Conservation (phyloP, 2,329 filamentous ascomycete species). For the Ophioceras dolichostomum region DNA sequence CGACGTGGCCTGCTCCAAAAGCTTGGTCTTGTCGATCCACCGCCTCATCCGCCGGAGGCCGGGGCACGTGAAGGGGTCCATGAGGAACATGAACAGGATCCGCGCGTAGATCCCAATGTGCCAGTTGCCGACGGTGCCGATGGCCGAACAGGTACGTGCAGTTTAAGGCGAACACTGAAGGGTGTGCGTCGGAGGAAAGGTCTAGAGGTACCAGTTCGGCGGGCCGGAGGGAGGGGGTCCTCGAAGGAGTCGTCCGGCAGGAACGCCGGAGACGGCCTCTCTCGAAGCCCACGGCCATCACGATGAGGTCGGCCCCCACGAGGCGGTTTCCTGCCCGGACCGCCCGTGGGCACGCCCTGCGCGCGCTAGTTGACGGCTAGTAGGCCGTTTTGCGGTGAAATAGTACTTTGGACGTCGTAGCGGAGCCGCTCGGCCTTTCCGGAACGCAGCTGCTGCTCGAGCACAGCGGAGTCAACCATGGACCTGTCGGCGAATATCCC, state of each 20-base stretch:
- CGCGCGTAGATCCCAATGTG: slow-evolving; percentile 85
- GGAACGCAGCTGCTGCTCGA: slow-evolving; percentile 54
- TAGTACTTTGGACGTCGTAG: slow-evolving; percentile 64
- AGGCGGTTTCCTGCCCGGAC: slow-evolving; percentile 55
- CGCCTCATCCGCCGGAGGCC: slow-evolving; percentile 63
- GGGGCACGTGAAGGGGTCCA: slow-evolving; percentile 65
- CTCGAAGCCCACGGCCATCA: slow-evolving; percentile 75
- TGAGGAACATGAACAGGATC: slow-evolving; percentile 75
- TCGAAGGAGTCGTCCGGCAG: slow-evolving; percentile 61
- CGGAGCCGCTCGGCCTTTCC: slow-evolving; percentile 69
- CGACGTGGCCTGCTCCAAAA: slow-evolving; percentile 55
- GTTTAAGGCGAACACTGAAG: slow-evolving; percentile 69
- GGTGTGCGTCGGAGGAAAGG: slow-evolving; percentile 66
- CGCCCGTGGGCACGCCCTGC: slow-evolving; percentile 63
- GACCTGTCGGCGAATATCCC: slow-evolving; percentile 76
- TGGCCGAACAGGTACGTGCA: slow-evolving; percentile 70
- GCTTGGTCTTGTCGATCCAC: slow-evolving; percentile 75
- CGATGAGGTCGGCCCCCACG: slow-evolving; percentile 62
- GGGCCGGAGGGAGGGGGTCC: slow-evolving; percentile 56
- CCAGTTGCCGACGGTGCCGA: slow-evolving; percentile 75
- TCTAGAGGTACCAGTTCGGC: slow-evolving; percentile 82
- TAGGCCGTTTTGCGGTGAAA: no score
- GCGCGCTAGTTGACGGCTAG: slow-evolving; percentile 59
- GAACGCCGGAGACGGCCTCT: slow-evolving; percentile 61
- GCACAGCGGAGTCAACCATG: slow-evolving; percentile 76